Evolutionary conservation across 495 filamentous ascomycete genomes (phyloP), one percentile per base, ranked within the genome.

Genomic region (Penicillium ucsense): DNA sequence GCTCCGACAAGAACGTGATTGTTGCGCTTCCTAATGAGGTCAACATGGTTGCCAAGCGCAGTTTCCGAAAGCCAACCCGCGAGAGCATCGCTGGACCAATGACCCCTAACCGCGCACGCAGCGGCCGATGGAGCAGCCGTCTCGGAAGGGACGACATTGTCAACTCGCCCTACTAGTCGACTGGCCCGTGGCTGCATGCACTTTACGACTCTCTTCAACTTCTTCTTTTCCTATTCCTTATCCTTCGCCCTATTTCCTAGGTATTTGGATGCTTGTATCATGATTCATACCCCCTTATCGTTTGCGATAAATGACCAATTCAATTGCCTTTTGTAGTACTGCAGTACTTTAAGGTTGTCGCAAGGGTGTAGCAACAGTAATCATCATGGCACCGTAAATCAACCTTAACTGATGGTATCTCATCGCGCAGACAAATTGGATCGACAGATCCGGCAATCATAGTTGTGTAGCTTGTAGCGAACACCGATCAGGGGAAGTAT

Each of bases 21-120:
- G 90, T 98, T 20, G 92, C 92, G 2, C 70, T 97, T 50, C 89
- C 94, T 4, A 94, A 98, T 61, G 90, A 95, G 67, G 91, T 98
- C 52, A 91, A 96, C 64, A 96, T 96, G 90, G 86, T 97, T 28
- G 83, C 81, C 38, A 88, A 88, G 66, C 75, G 82, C 51, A 81
- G 78, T 53, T 80, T 98, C 61, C 86, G 85, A 77, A 84, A 79
- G 66, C 88, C 91, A 3, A 95, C 94, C 4, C 74, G 92, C 35
- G 89, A 98, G 75, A 95, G 88, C 58, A 96, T 98, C 64, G 80
- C 81, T 31, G 75, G 74, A 5, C 81, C 81, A 57, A 73, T 57
- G 50, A 85, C 69, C 56, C 82, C 72, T 32, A 68, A 54, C 39
- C 71, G 69, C 48, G 44, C 42, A 12, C 63, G 70, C 55, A 73